Evolutionary conservation across 345 rosid genomes (phyloP), one percentile per base, ranked within the genome.

Genomic region (Gossypium arboreum): DNA sequence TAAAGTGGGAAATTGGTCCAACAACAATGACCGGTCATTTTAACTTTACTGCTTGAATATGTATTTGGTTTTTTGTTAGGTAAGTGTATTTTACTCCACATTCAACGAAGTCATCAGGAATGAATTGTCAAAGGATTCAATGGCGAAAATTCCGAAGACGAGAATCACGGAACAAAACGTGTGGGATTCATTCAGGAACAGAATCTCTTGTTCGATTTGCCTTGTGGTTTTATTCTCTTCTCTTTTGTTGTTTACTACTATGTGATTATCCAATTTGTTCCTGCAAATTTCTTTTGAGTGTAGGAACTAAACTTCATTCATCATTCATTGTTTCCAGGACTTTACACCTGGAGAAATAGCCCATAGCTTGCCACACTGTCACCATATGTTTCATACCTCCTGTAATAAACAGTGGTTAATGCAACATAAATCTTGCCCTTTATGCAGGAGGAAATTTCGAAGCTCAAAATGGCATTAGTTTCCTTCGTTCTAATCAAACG

Each of bases 181-280:
- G 4, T 60, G 68, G 68, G 84, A 83, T n/a, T 34, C 79, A 11
- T 75, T 75, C 2, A 57, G 81, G 81, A 66, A 78, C 25, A 78
- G 77, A 55, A 29, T 65, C 16, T 76, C 73, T 75, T 86, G 89
- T 43, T 71, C 86, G 2, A 75, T 86, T 59, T 86, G 89, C 75
- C 89, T 86, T 24, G 84, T 83, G 88, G 86, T 86, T 52, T 51
- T 68, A 16, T 48, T 57, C 62, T 22, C 1, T 29, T 71, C 62
- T 57, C 2, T n/a, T 56, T 48, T 20, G n/a, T 68, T 2, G 55
- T 25, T 59, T 59, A 17, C 17, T 13, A 12, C 56, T 24, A 15
- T 25, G 9, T 45, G 58, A 58, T 45, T 45, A 59, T 9, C n/a
- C 62, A 6, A 47, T n/a, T 13, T 2, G 10, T 48, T 16, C 13